Base-by-base conservation (phyloP, 768 basidiomycete genomes). In the Dacryopinax primogenitus region DNA sequence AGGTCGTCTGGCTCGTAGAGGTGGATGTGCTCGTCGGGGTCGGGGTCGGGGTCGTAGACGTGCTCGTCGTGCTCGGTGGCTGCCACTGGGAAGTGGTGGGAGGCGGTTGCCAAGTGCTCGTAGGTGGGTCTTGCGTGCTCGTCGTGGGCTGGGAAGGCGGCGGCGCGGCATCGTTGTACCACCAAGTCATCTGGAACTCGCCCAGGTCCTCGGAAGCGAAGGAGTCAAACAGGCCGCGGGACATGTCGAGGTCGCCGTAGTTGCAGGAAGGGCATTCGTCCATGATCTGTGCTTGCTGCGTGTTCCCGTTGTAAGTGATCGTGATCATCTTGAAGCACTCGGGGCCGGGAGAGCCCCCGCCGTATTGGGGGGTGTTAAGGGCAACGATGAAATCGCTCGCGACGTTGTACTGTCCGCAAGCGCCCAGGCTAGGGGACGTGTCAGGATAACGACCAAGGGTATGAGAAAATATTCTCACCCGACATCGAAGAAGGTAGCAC, bases 301-400 rank as follows among this genome's bases (percentile, higher is more conserved):
- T 73, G 71, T 76, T 77, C 2, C 67, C 79, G 71, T 65, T 70
- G 69, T 74, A 70, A 67, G 70, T 73, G 39, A 83, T 78, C 30
- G 78, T 78, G 66, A 83, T 77, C 66, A 69, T 76, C 51, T 79
- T 71, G 68, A 76, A 77, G 68, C 82, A 83, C 66, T 79, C 66
- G 33, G 78, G 79, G 33, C 69, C 72, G 51, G 67, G 67, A 26
- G 61, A 63, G 41, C 32, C 36, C 34, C 3, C 44, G 35, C 51
- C 51, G 62, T 63, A 63, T 37, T 63, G 62, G 41, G 34, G 33
- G 23, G 32, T 58, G 39, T 65, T 67, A 3, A 69, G 45, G 13
- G 68, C 68, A 36, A 69, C 68, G 39, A 69, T 66, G 41, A 30
- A 66, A 37, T 69, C 68, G 33, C 39, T 32, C 21, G 65, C 44